phyloP scores from a whole-genome alignment of 2,329 filamentous ascomycete species.

The Phialophora tarda region DNA sequence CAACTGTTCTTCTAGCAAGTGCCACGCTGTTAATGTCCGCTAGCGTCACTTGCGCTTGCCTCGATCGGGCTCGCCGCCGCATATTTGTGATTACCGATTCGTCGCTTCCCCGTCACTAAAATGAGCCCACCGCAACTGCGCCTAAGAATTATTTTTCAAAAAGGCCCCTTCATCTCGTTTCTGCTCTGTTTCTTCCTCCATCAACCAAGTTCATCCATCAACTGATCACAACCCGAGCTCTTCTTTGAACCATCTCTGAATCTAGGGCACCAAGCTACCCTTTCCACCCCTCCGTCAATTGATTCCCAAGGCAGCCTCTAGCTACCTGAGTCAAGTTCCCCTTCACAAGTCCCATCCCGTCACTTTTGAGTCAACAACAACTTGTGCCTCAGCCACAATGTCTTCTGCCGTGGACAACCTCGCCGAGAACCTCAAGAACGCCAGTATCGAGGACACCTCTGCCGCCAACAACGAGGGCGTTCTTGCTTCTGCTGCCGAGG shows the following conservation, averaged over 20 bases:
- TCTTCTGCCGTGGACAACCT: conserved; percentile 78
- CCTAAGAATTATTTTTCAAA: conserved; percentile 25
- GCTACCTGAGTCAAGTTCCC: conserved; percentile 69
- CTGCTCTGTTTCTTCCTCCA: conserved; percentile 30
- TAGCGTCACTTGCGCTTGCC: conserved; percentile 20
- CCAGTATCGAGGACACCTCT: conserved; percentile 64
- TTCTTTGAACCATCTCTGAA: conserved; percentile 47
- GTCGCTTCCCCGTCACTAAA: conserved; percentile 31
- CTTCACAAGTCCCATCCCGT: conserved; percentile 42
- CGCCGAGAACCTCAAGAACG: conserved; percentile 69
- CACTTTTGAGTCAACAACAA: conserved; percentile 41
- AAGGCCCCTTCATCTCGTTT: conserved; percentile 29
- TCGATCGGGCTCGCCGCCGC: conserved; percentile 19
- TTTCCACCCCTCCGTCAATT: conserved; percentile 67
- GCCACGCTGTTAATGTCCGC: conserved; percentile 19
- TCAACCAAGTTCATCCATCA: conserved; percentile 38
- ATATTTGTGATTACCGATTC: conserved; percentile 21
- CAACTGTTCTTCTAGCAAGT: background rate
- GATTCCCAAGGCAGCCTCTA: conserved; percentile 51
- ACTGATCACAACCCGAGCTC: conserved; percentile 40
- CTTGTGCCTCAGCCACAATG: conserved; percentile 67
- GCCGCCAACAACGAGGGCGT: conserved; percentile 86
- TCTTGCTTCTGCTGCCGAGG: conserved; percentile 96
- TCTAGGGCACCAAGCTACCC: conserved; percentile 93
- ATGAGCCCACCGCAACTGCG: conserved; percentile 32